Base-by-base conservation (phyloP, 2,329 filamentous ascomycete species). In the Colletotrichum lentis region DNA sequence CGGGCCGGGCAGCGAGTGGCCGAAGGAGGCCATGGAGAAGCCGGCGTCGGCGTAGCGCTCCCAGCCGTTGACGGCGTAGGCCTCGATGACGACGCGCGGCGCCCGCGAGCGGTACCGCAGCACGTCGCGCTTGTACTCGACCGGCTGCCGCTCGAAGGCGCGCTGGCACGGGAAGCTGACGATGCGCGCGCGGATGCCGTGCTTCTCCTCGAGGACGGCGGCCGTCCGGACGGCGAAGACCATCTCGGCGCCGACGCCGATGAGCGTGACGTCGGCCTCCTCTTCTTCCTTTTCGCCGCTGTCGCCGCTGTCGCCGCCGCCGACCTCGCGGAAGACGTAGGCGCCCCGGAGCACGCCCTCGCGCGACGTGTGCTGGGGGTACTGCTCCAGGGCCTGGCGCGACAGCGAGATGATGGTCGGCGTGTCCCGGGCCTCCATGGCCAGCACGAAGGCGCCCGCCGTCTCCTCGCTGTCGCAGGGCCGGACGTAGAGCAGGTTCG, bases 31-130 rank as follows among this genome's bases (percentile, higher is more conserved):
- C 81, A 88, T 84, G 55, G 80, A 84, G 67, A 80, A 80, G 1
- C 83, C 85, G 0, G 86, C 86, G 73, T 88, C 83, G 0, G 86
- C 86, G 72, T 88, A 89, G 22, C 86, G 75, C 76, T 88, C 87
- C 86, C 86, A 89, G 0, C 86, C 85, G 67, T 85, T 84, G 1
- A 82, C 79, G 1, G 83, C 81, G 73, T 87, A 89, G 0, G 86
- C 84, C 75, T 90, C 88, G 50, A 90, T 85, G 5, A 88, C 84
- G 18, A 90, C 84, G 1, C 80, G 76, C 0, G 85, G 84, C 2
- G 81, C 77, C 27, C 76, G 75, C 71, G 80, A 77, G 35, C 79
- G 77, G 69, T 80, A 73, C 62, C 76, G 76, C 53, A 88, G 76
- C 1, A 83, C 80, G 1, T 80, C 71, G 0, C 82, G 79, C 70